Conservation (phyloP, 208 protist species). For the Leishmania mexicana region DNA sequence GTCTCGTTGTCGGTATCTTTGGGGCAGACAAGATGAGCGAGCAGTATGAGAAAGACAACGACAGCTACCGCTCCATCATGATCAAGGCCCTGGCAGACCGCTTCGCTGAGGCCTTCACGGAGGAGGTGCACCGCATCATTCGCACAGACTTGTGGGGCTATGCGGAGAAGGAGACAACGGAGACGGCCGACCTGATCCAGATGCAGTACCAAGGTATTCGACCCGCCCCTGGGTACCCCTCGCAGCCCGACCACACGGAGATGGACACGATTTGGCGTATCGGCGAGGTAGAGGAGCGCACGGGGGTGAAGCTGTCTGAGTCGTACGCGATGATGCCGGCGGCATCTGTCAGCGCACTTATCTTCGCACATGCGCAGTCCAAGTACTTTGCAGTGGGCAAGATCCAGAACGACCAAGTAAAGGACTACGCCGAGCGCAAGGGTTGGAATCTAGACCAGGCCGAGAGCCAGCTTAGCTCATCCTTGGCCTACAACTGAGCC, state of each 20-base stretch:
- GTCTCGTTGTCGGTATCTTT: slow-evolving; percentile 91
- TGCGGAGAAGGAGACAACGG: slow-evolving; percentile 73
- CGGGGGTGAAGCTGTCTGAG: slow-evolving; percentile 93
- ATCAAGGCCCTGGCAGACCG: slow-evolving; percentile 94
- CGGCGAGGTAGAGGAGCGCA: slow-evolving; percentile 50
- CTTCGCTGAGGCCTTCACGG: slow-evolving; percentile 86
- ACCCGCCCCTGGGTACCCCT: slow-evolving; percentile 96
- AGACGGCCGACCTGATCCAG: slow-evolving; percentile 90
- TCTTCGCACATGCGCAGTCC: slow-evolving; percentile 92
- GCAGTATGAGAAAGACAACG: slow-evolving; percentile 78
- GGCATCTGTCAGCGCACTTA: slow-evolving; percentile 93
- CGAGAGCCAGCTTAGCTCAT: slow-evolving; percentile 46
- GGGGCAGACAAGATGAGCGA: slow-evolving; percentile 85
- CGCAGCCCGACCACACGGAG: slow-evolving; percentile 97
- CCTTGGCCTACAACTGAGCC: slow-evolving; percentile 47
- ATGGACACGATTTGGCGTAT: slow-evolving; percentile 93
- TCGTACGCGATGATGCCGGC: slow-evolving; percentile 95
- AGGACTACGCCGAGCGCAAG: slow-evolving; percentile 87
- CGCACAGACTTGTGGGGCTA: slow-evolving; percentile 94
- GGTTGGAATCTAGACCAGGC: slow-evolving; percentile 44
- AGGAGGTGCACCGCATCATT: slow-evolving; percentile 91
- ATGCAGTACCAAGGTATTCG: slow-evolving; percentile 97
- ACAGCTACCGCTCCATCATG: slow-evolving; percentile 96
- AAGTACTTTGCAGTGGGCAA: slow-evolving; percentile 98
- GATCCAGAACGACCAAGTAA: slow-evolving; percentile 94